A percentile compares a stretch with the other conserved stretches of the same genome.
Evolutionary conservation across 805 yeast species (phyloP).

Genomic region (Candida tallmaniae): DNA sequence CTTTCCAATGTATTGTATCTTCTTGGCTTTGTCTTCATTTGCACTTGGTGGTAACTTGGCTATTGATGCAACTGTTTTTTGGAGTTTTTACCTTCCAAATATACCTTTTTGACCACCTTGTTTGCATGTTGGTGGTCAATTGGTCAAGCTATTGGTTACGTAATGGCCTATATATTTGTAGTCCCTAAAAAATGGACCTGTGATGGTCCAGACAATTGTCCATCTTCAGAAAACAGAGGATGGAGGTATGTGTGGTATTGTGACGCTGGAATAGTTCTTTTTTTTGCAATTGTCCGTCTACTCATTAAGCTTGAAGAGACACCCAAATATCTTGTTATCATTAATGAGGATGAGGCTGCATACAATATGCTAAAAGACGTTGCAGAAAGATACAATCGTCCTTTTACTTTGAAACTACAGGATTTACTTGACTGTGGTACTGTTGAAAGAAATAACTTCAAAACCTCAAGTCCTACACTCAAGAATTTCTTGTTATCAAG

Average conservation of each 20-base stretch:
- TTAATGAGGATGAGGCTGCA: constrained; percentile 50
- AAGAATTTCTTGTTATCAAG: constrained; percentile 16
- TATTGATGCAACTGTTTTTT: constrained; percentile 25
- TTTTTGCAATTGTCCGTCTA: constrained; percentile 32
- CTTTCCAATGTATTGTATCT: constrained; percentile 22
- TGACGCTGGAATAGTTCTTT: constrained; percentile 43
- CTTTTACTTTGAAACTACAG: constrained; percentile 41
- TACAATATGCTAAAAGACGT: constrained; percentile 35
- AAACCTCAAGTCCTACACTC: constrained; percentile 14
- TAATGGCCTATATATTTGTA: constrained; percentile 52
- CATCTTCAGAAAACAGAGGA: constrained; percentile 46
- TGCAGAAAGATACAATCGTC: constrained; percentile 42
- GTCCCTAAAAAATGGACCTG: constrained; percentile 38
- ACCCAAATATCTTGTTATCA: constrained; percentile 50
- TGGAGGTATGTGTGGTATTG: constrained; percentile 57
- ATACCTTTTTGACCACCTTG: constrained; percentile 22
- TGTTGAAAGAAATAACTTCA: constrained; percentile 11
- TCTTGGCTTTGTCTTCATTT: constrained; percentile 18
- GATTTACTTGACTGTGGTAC: constrained; percentile 43
- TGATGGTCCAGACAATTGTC: constrained; percentile 33
- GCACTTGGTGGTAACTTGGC: constrained; percentile 27
- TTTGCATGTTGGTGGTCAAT: constrained; percentile 58
- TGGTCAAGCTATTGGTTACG: constrained; percentile 50
- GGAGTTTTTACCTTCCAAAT: constrained; percentile 22
- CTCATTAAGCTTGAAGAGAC: constrained; percentile 42